These are phyloP conservation scores for Calonectria montana DNA, from an alignment of 2,329 filamentous ascomycete species.

Conservation along the genomic window DNA sequence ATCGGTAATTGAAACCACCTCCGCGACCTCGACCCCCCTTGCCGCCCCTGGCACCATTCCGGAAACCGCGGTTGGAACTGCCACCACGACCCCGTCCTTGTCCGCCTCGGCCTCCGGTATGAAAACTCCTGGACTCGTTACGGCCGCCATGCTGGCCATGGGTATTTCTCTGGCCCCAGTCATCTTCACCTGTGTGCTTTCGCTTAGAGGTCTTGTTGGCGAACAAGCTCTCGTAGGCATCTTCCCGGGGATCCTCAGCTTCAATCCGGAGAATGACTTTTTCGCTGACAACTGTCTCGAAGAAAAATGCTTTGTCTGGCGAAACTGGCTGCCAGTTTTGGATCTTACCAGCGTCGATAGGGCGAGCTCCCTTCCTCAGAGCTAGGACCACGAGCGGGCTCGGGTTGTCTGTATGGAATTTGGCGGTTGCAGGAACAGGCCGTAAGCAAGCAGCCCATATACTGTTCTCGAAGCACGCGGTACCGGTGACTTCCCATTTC, in stretches of 20 bases:
- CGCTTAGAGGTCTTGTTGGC: constrained; percentile 71
- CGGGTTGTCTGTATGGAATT: constrained; percentile 82
- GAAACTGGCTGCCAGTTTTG: constrained; percentile 84
- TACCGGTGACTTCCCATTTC: constrained; percentile 84
- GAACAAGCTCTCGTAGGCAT: constrained; percentile 72
- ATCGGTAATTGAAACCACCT: constrained; percentile 67
- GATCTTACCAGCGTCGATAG: constrained; percentile 84
- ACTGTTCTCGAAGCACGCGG: constrained; percentile 79
- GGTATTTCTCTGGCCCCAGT: constrained; percentile 47
- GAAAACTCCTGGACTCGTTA: constrained; percentile 55
- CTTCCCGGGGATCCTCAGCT: constrained; percentile 71
- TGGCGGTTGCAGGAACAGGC: constrained; percentile 75
- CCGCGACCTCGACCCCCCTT: constrained; percentile 59
- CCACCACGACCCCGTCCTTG: constrained; percentile 51
- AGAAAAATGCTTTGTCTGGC: constrained; percentile 76
- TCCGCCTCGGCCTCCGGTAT: constrained; percentile 54
- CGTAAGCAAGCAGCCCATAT: constrained; percentile 88
- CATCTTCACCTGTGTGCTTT: constrained; percentile 64
- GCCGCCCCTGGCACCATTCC: constrained; percentile 55
- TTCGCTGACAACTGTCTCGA: constrained; percentile 88
- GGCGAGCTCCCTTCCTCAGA: constrained; percentile 78
- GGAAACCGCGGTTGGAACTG: constrained; percentile 50
- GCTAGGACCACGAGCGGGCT: constrained; percentile 86
- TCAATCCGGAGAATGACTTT: constrained; percentile 87
- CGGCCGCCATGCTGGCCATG: constrained; percentile 51